Conservation (phyloP, 495 filamentous ascomycete species). For the Letharia columbiana region DNA sequence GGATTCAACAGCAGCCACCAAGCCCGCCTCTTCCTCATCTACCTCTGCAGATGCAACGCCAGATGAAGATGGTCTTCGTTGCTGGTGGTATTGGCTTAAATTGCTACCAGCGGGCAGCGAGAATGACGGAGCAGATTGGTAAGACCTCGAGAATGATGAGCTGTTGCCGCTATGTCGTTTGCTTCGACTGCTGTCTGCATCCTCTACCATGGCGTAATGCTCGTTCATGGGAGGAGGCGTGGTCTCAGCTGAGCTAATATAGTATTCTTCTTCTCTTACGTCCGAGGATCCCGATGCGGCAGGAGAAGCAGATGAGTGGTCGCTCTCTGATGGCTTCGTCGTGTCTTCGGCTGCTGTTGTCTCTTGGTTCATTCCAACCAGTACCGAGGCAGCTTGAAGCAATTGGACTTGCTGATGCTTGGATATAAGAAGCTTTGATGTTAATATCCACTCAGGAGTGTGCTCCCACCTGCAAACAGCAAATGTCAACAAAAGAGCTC, state of each 20-base stretch:
- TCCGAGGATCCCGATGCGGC: constrained; percentile 70
- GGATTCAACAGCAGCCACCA: constrained; percentile 79
- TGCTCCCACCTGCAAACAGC: constrained; percentile 85
- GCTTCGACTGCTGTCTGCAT: constrained; percentile 40
- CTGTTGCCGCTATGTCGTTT: constrained; percentile 58
- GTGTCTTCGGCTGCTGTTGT: constrained; percentile 50
- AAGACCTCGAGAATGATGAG: constrained; percentile 70
- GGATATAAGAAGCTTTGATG: constrained; percentile 95
- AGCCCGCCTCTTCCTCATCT: constrained; percentile 66
- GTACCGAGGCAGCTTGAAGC: constrained; percentile 87
- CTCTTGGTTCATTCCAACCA: constrained; percentile 82
- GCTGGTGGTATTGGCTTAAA: constrained; percentile 38
- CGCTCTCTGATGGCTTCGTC: constrained; percentile 59
- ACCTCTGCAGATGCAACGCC: constrained; percentile 50
- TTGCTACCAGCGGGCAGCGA: constrained; percentile 38
- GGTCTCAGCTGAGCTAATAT: constrained; percentile 47
- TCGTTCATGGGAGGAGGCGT: constrained; percentile 48
- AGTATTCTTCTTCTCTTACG: constrained; percentile 49
- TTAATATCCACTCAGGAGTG: constrained; percentile 94
- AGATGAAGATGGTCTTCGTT: constrained; percentile 56
- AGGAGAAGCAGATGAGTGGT: constrained; percentile 73
- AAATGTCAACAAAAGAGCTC: constrained; percentile 27
- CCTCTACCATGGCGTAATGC: constrained; percentile 36
- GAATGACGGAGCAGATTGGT: constrained; percentile 64
- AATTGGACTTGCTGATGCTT: constrained; percentile 99